A percentile compares a stretch with the other conserved stretches of the same genome.
Conservation (phyloP, 225 moss, liverwort and hornwort genomes). For the Physcomitrium patens region DNA sequence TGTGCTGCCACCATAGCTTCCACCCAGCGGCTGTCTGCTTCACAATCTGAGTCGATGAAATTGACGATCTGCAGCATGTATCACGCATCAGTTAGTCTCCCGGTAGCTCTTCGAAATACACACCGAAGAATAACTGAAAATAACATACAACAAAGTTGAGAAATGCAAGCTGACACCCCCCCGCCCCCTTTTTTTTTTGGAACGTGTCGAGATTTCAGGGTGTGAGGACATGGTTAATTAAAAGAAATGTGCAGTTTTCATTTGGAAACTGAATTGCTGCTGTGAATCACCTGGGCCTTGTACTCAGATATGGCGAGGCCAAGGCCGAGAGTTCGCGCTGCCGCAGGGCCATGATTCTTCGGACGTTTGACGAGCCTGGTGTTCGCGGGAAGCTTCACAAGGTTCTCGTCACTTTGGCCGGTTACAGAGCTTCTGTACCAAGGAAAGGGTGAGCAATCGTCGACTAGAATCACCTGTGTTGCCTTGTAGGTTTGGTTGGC, state of each 20-base stretch:
- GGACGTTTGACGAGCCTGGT: constrained; percentile 46
- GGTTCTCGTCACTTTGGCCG: constrained; percentile 38
- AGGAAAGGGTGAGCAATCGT: constrained; percentile 60
- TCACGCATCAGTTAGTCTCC: background rate
- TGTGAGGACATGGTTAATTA: too few relatives aligned
- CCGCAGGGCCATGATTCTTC: constrained; percentile 62
- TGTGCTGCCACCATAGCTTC: constrained; percentile 64
- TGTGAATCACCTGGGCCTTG: constrained; percentile 48
- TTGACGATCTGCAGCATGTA: constrained; percentile 48
- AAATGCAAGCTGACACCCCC: too few relatives aligned
- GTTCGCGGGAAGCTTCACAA: constrained; percentile 50
- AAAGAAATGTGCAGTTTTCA: too few relatives aligned
- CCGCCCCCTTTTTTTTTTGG: too few relatives aligned
- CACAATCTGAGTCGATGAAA: constrained; percentile 66
- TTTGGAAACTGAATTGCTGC: background rate
- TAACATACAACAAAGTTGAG: background rate
- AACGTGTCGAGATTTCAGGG: too few relatives aligned
- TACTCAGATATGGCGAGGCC: constrained; percentile 54
- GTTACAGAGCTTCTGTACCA: constrained; percentile 51
- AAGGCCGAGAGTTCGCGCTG: constrained; percentile 59
- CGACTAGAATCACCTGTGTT: constrained; percentile 55
- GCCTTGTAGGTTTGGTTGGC: constrained; percentile 55
- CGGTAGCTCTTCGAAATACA: background rate
- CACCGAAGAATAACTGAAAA: background rate
- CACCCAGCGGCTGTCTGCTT: constrained; percentile 61